These are phyloP conservation scores for Phaeotremella skinneri DNA, from an alignment of 768 basidiomycete genomes.

Conservation along the genomic window DNA sequence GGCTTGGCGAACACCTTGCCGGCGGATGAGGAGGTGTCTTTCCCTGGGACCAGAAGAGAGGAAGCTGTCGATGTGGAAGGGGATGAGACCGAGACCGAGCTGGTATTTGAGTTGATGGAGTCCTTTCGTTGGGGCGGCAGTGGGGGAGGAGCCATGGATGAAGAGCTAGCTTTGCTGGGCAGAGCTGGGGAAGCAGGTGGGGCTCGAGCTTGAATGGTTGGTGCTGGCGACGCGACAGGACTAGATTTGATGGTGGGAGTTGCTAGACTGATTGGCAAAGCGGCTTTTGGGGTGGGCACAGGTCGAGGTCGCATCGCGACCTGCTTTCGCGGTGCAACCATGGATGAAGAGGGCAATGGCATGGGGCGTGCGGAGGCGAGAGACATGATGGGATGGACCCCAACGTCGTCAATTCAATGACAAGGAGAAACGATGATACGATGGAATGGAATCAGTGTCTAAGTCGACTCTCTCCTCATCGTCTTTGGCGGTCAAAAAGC, in stretches of 20 bases:
- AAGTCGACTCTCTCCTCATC: background rate
- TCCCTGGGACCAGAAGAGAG: slow-evolving; percentile 11
- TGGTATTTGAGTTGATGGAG: background rate
- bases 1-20: slow-evolving; percentile 50
- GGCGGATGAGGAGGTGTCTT: slow-evolving; percentile 47
- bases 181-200: slow-evolving; percentile 2
- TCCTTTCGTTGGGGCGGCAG: background rate
- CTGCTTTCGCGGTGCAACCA: slow-evolving; percentile 1
- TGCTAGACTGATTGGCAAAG: slow-evolving; percentile 18
- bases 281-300: slow-evolving; percentile 3
- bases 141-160: slow-evolving; percentile 15
- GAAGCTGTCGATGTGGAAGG: slow-evolving; percentile 3
- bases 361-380: slow-evolving; percentile 12
- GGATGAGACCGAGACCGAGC: slow-evolving; percentile 1
- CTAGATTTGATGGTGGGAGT: slow-evolving; percentile 18
- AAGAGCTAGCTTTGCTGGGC: background rate
- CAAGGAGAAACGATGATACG: background rate
- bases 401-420: background rate
- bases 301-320: slow-evolving; percentile 14
- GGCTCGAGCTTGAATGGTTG: slow-evolving; percentile 17
- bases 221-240: slow-evolving; percentile 3
- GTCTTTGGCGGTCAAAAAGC: background rate
- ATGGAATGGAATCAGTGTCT: no score
- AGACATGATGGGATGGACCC: no score
- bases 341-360: background rate